Evolutionary conservation across 2,329 filamentous ascomycete genomes (phyloP).

Genomic region (Microdochium paspali): DNA sequence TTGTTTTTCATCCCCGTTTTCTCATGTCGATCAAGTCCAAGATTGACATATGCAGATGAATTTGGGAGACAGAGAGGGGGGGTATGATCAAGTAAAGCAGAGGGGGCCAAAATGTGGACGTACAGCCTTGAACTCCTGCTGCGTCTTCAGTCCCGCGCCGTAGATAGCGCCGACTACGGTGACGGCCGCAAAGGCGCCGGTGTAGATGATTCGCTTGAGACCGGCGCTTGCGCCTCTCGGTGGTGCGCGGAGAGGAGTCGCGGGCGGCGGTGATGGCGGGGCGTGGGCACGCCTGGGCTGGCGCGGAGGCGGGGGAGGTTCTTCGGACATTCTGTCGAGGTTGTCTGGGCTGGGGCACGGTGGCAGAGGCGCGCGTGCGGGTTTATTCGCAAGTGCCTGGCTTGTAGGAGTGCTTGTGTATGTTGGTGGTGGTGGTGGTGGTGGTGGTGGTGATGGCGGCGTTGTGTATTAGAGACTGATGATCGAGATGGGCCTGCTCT

Average conservation of each 20-base stretch:
- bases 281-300: constrained; percentile 4
- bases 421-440: too few relatives aligned
- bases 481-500: too few relatives aligned
- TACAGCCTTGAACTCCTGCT: constrained; percentile 35
- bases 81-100: background rate
- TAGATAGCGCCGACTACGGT: constrained; percentile 36
- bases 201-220: constrained; percentile 18
- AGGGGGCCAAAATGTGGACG: constrained; percentile 1
- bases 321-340: too few relatives aligned
- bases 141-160: constrained; percentile 38
- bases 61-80: background rate
- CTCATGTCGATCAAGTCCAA: too few relatives aligned
- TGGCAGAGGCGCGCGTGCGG: background rate
- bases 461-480: too few relatives aligned
- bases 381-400: too few relatives aligned
- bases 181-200: constrained; percentile 35
- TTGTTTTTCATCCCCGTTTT: too few relatives aligned
- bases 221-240: constrained; percentile 1
- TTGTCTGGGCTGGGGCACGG: background rate
- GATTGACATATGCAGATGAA: too few relatives aligned
- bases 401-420: too few relatives aligned
- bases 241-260: background rate
- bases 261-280: constrained; percentile 1
- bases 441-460: too few relatives aligned
- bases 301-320: constrained; percentile 2